These are phyloP conservation scores for Lasiodiplodia citricola DNA, from an alignment of 2,329 filamentous ascomycete species.

Conservation along the genomic window DNA sequence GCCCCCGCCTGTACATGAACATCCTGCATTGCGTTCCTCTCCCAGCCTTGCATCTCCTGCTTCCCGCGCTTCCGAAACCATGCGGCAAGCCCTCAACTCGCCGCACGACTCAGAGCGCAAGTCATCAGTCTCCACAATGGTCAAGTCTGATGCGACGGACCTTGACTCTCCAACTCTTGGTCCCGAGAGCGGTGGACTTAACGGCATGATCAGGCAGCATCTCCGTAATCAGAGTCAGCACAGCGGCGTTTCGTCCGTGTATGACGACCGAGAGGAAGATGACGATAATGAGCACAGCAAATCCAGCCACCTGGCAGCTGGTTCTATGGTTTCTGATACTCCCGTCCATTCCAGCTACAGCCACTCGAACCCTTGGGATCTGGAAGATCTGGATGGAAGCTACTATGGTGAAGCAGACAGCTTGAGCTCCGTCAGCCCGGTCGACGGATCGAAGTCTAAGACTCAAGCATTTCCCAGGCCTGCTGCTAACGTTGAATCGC, in stretches of 20 bases:
- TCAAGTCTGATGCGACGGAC: conserved; percentile 35
- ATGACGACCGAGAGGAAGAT: conserved; percentile 41
- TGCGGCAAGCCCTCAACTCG: conserved; percentile 25
- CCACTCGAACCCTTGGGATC: conserved; percentile 61
- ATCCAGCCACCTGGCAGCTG: background rate
- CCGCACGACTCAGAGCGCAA: conserved; percentile 14
- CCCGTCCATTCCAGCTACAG: conserved; percentile 55
- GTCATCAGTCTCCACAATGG: conserved; percentile 19
- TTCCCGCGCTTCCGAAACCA: conserved; percentile 7
- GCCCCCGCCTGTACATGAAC: background rate
- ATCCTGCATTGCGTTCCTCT: conserved; percentile 13
- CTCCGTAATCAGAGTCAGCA: conserved; percentile 65
- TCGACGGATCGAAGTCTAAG: conserved; percentile 37
- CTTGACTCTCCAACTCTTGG: conserved; percentile 81
- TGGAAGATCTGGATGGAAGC: conserved; percentile 55
- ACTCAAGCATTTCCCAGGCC: conserved; percentile 17
- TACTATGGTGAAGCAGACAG: conserved; percentile 44
- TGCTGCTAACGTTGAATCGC: background rate
- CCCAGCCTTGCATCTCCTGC: background rate
- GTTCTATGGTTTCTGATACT: conserved; percentile 39
- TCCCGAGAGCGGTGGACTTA: conserved; percentile 69
- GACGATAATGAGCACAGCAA: conserved; percentile 49
- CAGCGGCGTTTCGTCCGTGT: conserved; percentile 82
- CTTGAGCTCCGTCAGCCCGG: conserved; percentile 42
- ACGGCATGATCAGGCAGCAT: conserved; percentile 83